Evolutionary conservation across 768 basidiomycete genomes (phyloP).

Genomic region (Suillus brevipes): DNA sequence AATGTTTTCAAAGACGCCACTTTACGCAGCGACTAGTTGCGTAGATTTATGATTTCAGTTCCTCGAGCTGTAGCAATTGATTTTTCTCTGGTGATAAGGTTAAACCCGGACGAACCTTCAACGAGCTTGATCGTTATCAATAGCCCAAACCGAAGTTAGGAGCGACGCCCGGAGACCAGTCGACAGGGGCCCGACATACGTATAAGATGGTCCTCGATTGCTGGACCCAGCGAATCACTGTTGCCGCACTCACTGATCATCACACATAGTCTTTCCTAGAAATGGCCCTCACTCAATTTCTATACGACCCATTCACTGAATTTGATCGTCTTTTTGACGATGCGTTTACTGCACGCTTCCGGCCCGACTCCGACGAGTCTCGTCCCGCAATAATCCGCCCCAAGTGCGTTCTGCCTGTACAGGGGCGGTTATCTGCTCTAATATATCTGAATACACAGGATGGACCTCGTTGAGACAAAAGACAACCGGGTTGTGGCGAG

Average conservation of each 20-base stretch:
- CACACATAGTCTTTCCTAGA: neutral
- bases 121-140: too few species aligned
- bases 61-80: too few species aligned
- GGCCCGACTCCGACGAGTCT: slow-evolving; percentile 3
- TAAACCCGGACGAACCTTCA: too few species aligned
- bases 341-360: slow-evolving; percentile 25
- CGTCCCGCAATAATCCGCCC: slow-evolving; percentile 17
- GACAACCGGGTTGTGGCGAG: slow-evolving; percentile 47
- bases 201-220: neutral
- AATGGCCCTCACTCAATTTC: slow-evolving; percentile 32
- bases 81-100: too few species aligned
- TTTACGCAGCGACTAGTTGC: too few species aligned
- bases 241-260: neutral
- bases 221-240: neutral
- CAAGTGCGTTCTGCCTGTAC: slow-evolving; percentile 17
- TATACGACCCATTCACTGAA: slow-evolving; percentile 44
- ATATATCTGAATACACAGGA: slow-evolving; percentile 20
- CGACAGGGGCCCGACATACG: neutral
- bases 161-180: neutral
- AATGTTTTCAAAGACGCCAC: too few species aligned
- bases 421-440: fast-evolving
- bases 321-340: slow-evolving; percentile 48
- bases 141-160: neutral
- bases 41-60: too few species aligned
- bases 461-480: slow-evolving; percentile 49